Base-by-base conservation (phyloP, 495 filamentous ascomycete genomes). In the Daldinia concentrica region DNA sequence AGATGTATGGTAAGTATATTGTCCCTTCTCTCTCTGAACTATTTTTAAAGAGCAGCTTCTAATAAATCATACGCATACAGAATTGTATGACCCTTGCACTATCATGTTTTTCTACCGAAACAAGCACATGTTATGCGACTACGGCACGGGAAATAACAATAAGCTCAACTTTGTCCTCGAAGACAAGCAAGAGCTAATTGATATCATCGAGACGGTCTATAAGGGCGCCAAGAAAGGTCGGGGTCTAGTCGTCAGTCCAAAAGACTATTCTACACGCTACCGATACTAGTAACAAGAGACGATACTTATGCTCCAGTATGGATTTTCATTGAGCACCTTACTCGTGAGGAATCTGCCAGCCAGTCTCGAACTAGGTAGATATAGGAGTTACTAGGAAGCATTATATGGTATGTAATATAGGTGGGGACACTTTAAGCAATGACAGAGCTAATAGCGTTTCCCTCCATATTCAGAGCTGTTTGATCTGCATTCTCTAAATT, bases 81-180 rank as follows among this genome's bases (percentile, higher is more conserved):
- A 92, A 76, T 83, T 92, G 0, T 92, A 91, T 78, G 90, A 91
- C 72, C 85, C 86, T 37, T 88, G 89, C 82, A 89, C 89, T 6
- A 87, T 91, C 66, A 91, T 91, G 87, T 97, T 95, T 86, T 99
- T 98, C 86, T 99, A 94, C 82, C 88, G 95, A 54, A 98, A 98
- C 79, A 98, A 98, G 80, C 94, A 98, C 80, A 98, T 99, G 90
- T 95, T 96, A 92, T 94, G 91, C 78, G 95, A 98, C 89, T 95
- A 97, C 70, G 95, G 95, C 12, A 98, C 96, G 5, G 95, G 95
- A 73, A 97, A 99, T 82, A 99, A 99, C 80, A 98, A 99, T 81
- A 79, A 79, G 61, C 85, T 97, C 74, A 98, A 98, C 80, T 98
- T 93, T 89, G 94, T 98, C 41, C 80, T 98, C 62, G 95, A 98